Evolutionary conservation across 1,284 basidiomycete genomes (phyloP), one percentile per base, ranked within the genome.

Genomic region (Cutaneotrichosporon mucoides): DNA sequence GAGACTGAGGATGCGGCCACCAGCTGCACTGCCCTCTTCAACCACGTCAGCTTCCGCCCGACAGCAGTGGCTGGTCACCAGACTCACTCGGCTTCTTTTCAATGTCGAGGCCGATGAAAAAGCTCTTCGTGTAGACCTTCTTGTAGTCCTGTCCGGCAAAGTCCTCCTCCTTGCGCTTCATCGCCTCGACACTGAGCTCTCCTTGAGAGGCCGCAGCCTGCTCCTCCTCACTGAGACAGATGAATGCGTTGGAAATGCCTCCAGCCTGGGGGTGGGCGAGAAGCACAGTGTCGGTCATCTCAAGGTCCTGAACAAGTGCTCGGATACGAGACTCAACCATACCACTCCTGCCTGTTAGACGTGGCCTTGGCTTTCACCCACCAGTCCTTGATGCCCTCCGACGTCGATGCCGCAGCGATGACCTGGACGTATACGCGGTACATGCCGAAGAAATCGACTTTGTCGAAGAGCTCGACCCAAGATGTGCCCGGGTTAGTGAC

Each of bases 391-490:
- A 99, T 93, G 15, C 89, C 80, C 33, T 96, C 93, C 3, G 86
- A 75, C 46, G 86, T 85, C 33, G 87, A 86, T 55, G 92, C 87
- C 43, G 92, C 94, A 6, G 95, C 94, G 58, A 95, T 92, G 35
- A 99, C 88, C 84, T 97, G 93, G n/a, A 99, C 85, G 76, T 99
- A 99, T 81, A 97, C 93, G 64, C 90, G 88, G 80, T 99, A 99
- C 79, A 89, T 90, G 77, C 89, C 86, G 82, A 98, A 99, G 77
- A 99, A 99, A 79, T 98, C 92, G 75, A 95, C 92, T 73, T 91
- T 92, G 52, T 86, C 80, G 72, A 99, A 99, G 24, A 99, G 81
- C 73, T 93, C 90, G 58, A 87, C 86, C 95, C 96, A 99, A 53
- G 84, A 82, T n/a, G 88, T 85, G 53, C 85, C 87, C 35, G 76